Evolutionary conservation across 2,329 filamentous ascomycete species (phyloP), one percentile per base, ranked within the genome.

Genomic region (Fusarium abutilonis): DNA sequence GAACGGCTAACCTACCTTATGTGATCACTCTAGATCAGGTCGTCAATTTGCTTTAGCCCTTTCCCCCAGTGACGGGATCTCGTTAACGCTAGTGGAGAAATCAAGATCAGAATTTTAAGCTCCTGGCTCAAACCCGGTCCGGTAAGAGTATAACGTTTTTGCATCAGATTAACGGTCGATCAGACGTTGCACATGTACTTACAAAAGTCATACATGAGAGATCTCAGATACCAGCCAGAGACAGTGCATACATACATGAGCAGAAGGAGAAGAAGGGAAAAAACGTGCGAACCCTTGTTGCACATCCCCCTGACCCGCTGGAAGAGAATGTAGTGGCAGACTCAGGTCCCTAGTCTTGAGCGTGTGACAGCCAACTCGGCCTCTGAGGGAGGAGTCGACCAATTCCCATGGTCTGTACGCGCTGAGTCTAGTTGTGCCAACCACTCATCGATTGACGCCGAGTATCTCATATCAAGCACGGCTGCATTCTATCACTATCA

Each of bases 341-440:
- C 50, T 54, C 50, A 59, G 54, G 60, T 59, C 53, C 35, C 21
- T 50, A 42, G 45, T 38, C 41, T 28, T 14, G 31, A 13, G 29
- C 13, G 56, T 57, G 61, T 65, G 62, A 65, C 52, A 52, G 36
- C 57, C 57, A 40, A 47, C 46, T 45, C 45, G 50, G 36, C 34
- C n/a, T 29, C 55, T 43, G 48, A 56, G 51, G 35, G 48, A 56
- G 51, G 35, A 51, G 42, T 53, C 38, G 52, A 56, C 52, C 61
- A 68, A 66, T 62, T 68, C 67, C 51, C 48, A 53, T 60, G 50
- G 29, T 62, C 57, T 57, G 42, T 71, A 71, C 52, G 69, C 69
- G 69, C 69, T 71, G 65, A 56, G 63, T 58, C 49, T 59, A 53
- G 53, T 56, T 52, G 38, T 47, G 36, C 56, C 34, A 55, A 57